Evolutionary conservation across 2,329 filamentous ascomycete species (phyloP).

Genomic region (Exserohilum turcica): DNA sequence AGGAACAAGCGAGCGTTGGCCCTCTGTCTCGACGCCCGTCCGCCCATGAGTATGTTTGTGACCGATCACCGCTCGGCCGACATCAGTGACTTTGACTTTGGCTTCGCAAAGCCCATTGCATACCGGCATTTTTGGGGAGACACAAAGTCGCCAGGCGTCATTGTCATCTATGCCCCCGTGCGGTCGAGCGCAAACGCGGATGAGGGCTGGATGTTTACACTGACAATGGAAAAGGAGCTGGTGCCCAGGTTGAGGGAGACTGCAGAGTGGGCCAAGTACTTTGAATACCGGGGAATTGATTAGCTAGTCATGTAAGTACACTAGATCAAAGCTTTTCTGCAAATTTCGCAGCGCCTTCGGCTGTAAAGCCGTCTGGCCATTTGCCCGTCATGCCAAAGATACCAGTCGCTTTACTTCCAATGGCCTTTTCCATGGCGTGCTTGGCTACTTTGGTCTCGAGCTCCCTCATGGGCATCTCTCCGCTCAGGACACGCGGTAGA

Average conservation of each 20-base stretch:
- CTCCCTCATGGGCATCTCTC: constrained; percentile 34
- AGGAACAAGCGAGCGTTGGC: background rate
- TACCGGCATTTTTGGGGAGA: background rate
- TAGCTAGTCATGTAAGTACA: background rate
- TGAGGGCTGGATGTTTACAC: background rate
- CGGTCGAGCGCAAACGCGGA: background rate
- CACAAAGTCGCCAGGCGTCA: background rate
- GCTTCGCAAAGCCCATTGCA: background rate
- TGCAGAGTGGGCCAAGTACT: background rate
- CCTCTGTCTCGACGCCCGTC: background rate
- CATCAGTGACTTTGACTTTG: background rate
- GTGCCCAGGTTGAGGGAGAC: background rate
- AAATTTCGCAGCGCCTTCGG: background rate
- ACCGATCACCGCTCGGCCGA: background rate
- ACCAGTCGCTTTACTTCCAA: constrained; percentile 16
- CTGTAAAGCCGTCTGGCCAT: constrained; percentile 14
- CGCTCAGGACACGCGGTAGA: constrained; percentile 43
- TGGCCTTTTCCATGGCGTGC: constrained; percentile 29
- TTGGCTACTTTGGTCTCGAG: constrained; percentile 40
- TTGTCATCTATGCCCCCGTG: background rate
- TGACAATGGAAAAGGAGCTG: background rate
- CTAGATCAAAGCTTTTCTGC: background rate
- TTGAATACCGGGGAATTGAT: background rate
- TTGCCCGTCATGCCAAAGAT: constrained; percentile 24
- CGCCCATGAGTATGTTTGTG: background rate